phyloP scores from a whole-genome alignment of 2,329 filamentous ascomycete genomes.

The Apiospora phragmitis region DNA sequence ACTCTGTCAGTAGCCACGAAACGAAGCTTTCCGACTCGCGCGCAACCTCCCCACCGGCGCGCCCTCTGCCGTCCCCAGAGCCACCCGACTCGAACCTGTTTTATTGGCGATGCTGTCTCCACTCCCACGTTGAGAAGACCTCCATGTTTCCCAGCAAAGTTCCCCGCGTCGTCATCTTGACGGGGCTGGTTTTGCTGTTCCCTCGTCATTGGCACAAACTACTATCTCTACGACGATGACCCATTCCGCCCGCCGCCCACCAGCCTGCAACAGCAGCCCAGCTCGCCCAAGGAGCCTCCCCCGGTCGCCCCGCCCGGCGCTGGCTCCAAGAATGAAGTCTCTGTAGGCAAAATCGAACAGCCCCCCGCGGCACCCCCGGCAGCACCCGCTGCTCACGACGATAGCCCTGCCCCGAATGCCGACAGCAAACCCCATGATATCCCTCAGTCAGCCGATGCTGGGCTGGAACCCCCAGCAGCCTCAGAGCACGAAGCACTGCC shows the following conservation, averaged over 20 bases:
- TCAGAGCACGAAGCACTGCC: background rate
- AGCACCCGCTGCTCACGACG: background rate
- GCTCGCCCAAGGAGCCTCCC: background rate
- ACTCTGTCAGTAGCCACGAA: background rate
- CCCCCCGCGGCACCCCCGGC: background rate
- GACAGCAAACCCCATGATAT: background rate
- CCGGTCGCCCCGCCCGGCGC: background rate
- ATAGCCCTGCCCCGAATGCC: background rate
- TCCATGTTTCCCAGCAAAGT: conserved; percentile 27
- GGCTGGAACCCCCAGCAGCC: background rate
- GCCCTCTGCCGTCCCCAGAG: background rate
- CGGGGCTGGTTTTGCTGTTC: conserved; percentile 23
- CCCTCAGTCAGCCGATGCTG: background rate
- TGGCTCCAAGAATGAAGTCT: background rate
- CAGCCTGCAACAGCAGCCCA: conserved; percentile 12
- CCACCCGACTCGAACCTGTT: background rate
- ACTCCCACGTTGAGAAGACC: conserved; percentile 53
- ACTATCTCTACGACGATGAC: conserved; percentile 24
- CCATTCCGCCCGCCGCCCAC: conserved; percentile 16
- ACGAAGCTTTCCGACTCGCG: background rate
- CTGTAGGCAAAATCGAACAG: background rate
- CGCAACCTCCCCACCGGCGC: background rate
- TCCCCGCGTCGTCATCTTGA: conserved; percentile 26
- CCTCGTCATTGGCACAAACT: conserved; percentile 26
- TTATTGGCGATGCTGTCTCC: conserved; percentile 14